phyloP scores from a whole-genome alignment of 257 asterid species.

The Solanum raphanifolium region DNA sequence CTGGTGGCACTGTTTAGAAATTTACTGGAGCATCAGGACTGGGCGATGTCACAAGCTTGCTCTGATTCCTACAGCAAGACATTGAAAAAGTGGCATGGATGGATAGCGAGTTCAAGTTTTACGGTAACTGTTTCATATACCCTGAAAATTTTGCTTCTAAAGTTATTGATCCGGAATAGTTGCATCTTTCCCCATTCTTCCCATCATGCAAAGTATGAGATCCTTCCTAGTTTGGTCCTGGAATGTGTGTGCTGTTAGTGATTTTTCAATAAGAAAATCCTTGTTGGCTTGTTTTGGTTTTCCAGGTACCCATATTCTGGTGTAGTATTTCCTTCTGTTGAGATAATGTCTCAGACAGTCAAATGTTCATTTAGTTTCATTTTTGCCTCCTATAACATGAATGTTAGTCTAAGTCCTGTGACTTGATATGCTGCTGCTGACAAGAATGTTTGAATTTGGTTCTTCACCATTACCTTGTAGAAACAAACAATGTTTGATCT shows the following conservation, averaged over 20 bases:
- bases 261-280: neutral
- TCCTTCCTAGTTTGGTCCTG: neutral
- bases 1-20: constrained; percentile 72
- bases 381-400: neutral
- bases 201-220: neutral
- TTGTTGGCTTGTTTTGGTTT: neutral
- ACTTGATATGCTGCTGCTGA: neutral
- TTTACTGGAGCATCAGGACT: constrained; percentile 66
- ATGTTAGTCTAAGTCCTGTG: neutral
- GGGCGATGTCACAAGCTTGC: constrained; percentile 92
- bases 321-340: neutral
- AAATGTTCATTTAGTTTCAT: neutral
- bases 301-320: neutral
- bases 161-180: neutral
- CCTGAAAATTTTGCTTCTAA: neutral
- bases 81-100: constrained; percentile 88
- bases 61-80: constrained; percentile 74
- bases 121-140: constrained; percentile 29
- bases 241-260: neutral
- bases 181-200: neutral
- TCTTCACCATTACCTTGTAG: neutral
- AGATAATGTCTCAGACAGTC: neutral
- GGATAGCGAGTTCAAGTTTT: constrained; percentile 96
- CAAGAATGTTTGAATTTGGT: neutral
- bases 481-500: neutral